These are phyloP conservation scores for Chrysoporthe deuterocubensis DNA, from an alignment of 2,329 filamentous ascomycete genomes.

Conservation along the genomic window DNA sequence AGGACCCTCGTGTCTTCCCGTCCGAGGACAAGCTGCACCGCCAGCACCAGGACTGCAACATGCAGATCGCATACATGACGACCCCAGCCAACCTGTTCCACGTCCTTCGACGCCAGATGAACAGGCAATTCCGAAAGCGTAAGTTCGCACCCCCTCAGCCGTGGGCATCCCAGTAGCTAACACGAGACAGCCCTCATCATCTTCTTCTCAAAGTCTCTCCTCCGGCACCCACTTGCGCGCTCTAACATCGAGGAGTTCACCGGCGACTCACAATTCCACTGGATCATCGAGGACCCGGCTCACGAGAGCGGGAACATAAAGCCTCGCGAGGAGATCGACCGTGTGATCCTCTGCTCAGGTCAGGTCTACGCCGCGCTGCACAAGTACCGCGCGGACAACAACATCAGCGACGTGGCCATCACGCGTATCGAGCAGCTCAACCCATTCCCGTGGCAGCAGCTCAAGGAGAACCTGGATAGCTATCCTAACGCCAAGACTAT, in stretches of 20 bases:
- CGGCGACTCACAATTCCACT: constrained; percentile 90
- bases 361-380: constrained; percentile 90
- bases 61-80: constrained; percentile 99
- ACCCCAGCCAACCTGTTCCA: constrained; percentile 96
- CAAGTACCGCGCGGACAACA: constrained; percentile 88
- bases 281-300: constrained; percentile 91
- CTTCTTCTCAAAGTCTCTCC: constrained; percentile 97
- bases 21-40: constrained; percentile 85
- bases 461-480: constrained; percentile 93
- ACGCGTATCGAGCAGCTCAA: constrained; percentile 97
- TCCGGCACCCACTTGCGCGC: constrained; percentile 90
- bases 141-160: constrained; percentile 47
- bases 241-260: constrained; percentile 90
- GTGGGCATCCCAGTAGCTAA: constrained; percentile 28
- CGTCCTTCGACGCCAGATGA: constrained; percentile 94
- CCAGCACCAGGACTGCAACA: constrained; percentile 99
- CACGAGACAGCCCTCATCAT: constrained; percentile 74
- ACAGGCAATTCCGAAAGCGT: constrained; percentile 99
- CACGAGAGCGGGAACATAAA: constrained; percentile 78
- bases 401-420: constrained; percentile 88
- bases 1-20: constrained; percentile 94
- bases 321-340: constrained; percentile 83
- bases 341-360: constrained; percentile 91
- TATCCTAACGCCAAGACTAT: constrained; percentile 98
- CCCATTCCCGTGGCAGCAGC: constrained; percentile 97